A percentile compares a stretch with the other conserved stretches of the same genome.
phyloP scores from a whole-genome alignment of 2,329 filamentous ascomycete species.

The Pseudogymnoascus sp. region DNA sequence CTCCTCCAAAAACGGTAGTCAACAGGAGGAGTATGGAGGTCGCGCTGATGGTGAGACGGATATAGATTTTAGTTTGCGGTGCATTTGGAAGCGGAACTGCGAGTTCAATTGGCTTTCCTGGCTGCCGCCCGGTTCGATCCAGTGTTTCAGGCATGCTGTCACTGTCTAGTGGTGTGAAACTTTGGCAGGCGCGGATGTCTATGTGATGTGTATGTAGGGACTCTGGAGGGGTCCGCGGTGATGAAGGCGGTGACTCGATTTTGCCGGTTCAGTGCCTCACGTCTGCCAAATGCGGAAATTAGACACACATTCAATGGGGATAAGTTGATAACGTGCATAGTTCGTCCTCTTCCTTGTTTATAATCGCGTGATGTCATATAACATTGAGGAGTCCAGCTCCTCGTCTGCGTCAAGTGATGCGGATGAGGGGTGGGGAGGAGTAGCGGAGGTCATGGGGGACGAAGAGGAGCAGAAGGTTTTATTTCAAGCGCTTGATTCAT shows the following conservation, averaged over 20 bases:
- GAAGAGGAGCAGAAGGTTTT: constrained; percentile 75
- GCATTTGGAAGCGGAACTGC: constrained; percentile 55
- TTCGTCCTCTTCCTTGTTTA: neutral
- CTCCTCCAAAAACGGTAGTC: constrained; percentile 49
- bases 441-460: constrained; percentile 46
- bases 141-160: neutral
- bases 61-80: constrained; percentile 53
- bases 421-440: neutral
- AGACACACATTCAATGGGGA: neutral
- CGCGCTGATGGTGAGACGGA: constrained; percentile 50
- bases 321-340: neutral
- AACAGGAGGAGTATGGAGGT: constrained; percentile 55
- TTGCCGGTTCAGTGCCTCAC: neutral
- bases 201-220: neutral
- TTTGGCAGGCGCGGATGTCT: neutral
- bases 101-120: constrained; percentile 34
- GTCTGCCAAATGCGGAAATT: neutral
- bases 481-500: constrained; percentile 79
- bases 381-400: constrained; percentile 2
- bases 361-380: neutral
- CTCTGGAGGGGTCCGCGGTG: neutral
- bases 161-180: neutral
- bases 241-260: constrained; percentile 4
- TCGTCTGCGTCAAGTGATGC: neutral
- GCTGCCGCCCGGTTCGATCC: neutral